A percentile compares a stretch with the other conserved stretches of the same genome.
These are phyloP conservation scores for Mortierella sp. DNA, from an alignment of 371 early-diverging fungal species.

Conservation along the genomic window DNA sequence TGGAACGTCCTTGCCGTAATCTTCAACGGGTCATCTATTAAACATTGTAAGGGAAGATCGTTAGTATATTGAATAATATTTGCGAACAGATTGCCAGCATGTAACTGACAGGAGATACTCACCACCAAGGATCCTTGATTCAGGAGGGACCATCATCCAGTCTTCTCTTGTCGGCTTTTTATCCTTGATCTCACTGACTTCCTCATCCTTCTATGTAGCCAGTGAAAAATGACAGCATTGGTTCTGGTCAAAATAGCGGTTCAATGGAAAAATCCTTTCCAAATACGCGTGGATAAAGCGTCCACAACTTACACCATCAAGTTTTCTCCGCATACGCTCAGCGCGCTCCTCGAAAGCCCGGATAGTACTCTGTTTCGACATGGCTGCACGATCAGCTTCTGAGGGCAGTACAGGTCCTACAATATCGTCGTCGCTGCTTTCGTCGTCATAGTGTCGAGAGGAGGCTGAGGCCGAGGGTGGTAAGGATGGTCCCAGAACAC, in stretches of 20 bases:
- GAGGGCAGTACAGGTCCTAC: constrained; percentile 69
- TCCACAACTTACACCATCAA: constrained; percentile 31
- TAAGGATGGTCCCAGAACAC: constrained; percentile 62
- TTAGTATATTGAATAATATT: not conserved
- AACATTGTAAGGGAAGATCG: not conserved
- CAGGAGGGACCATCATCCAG: constrained; percentile 81
- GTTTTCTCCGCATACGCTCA: constrained; percentile 34
- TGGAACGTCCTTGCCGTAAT: constrained; percentile 57
- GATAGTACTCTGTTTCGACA: constrained; percentile 33
- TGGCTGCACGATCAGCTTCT: constrained; percentile 58
- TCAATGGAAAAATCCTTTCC: constrained; percentile 33
- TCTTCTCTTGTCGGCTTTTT: constrained; percentile 64
- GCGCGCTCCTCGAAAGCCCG: constrained; percentile 38
- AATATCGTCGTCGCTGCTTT: constrained; percentile 54
- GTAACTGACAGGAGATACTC: constrained; percentile 9
- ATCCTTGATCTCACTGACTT: constrained; percentile 38
- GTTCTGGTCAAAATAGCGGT: constrained; percentile 53
- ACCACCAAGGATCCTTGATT: constrained; percentile 67
- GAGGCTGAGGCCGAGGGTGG: constrained; percentile 43
- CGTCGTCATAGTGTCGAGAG: constrained; percentile 13
- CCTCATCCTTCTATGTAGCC: constrained; percentile 36
- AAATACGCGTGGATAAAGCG: not conserved
- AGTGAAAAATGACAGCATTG: constrained; percentile 9
- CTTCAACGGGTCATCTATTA: constrained; percentile 50
- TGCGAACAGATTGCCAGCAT: constrained; percentile 22